These are phyloP conservation scores for Aspergillus affinis DNA, from an alignment of 495 filamentous ascomycete genomes.

Conservation along the genomic window DNA sequence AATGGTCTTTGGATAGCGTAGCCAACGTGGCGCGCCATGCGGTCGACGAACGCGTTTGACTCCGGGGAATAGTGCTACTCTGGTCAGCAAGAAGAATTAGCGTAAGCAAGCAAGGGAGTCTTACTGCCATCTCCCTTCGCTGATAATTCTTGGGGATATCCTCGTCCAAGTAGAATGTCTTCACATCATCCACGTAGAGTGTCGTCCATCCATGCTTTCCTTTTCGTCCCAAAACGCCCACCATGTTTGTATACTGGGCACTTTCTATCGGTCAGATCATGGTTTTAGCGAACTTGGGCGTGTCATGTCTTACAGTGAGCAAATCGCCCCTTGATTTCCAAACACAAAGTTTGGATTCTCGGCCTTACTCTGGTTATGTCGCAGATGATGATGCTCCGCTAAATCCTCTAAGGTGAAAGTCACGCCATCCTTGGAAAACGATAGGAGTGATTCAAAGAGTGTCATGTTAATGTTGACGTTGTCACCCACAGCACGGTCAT, in stretches of 20 bases:
- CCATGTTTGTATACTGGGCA: slow-evolving; percentile 12
- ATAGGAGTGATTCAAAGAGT: slow-evolving; percentile 7
- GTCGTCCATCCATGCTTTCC: slow-evolving; percentile 9
- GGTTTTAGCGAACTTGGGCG: not conserved
- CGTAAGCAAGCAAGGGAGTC: not conserved
- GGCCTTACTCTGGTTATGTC: slow-evolving; percentile 10
- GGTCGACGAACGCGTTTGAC: slow-evolving; percentile 5
- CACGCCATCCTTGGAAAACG: slow-evolving; percentile 7
- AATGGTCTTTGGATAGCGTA: slow-evolving; percentile 6
- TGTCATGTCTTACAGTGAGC: slow-evolving; percentile 2
- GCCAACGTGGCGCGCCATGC: slow-evolving; percentile 8
- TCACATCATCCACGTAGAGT: slow-evolving; percentile 5
- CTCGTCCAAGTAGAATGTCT: slow-evolving; percentile 10
- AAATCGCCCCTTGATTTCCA: slow-evolving; percentile 9
- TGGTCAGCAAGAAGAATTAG: not conserved
- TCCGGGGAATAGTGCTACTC: slow-evolving; percentile 7
- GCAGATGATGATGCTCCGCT: slow-evolving; percentile 7
- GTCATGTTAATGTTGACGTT: slow-evolving; percentile 11
- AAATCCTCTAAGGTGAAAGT: slow-evolving; percentile 4
- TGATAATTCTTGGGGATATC: slow-evolving; percentile 7
- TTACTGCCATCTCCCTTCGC: slow-evolving; percentile 2
- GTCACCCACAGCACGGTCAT: slow-evolving; percentile 7
- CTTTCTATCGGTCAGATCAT: not conserved
- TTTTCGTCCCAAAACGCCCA: not conserved
- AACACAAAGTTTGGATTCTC: slow-evolving; percentile 8